phyloP scores from a whole-genome alignment of 164 flowering plant genomes.

The Dillenia turbinata region DNA sequence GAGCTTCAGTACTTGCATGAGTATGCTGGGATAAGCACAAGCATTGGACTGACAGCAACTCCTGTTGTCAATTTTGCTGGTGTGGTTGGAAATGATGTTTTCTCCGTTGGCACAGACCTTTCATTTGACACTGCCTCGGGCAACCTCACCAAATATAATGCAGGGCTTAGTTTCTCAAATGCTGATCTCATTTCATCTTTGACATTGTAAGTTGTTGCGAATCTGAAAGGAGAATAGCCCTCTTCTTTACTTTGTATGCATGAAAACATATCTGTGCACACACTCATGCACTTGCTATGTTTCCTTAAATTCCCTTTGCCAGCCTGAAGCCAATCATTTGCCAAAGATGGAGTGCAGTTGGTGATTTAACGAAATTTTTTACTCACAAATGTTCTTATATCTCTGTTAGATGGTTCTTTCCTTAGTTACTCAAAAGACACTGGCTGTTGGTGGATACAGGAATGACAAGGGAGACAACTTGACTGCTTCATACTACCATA shows the following conservation, averaged over 20 bases:
- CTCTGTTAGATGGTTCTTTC: too few relatives aligned
- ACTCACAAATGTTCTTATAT: too few relatives aligned
- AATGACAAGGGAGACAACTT: conserved; percentile 65
- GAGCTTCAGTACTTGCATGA: conserved; percentile 77
- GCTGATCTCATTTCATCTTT: conserved; percentile 65
- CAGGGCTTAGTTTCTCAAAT: conserved; percentile 46
- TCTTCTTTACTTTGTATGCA: too few relatives aligned
- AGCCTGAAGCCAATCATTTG: background rate
- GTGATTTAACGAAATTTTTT: background rate
- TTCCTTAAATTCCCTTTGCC: too few relatives aligned
- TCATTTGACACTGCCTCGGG: conserved; percentile 66
- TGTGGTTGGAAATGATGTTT: conserved; percentile 45
- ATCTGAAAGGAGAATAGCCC: background rate
- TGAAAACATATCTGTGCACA: too few relatives aligned
- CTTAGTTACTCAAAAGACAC: too few relatives aligned
- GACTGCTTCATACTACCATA: conserved; percentile 70
- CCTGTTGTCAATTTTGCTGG: conserved; percentile 71
- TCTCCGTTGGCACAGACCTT: conserved; percentile 58
- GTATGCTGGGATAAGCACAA: conserved; percentile 62
- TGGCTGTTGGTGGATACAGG: conserved; percentile 30
- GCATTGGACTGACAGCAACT: conserved; percentile 72
- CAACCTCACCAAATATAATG: conserved; percentile 55
- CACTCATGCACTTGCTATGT: too few relatives aligned
- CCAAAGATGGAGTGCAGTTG: background rate
- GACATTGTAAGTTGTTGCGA: conserved; percentile 44